phyloP scores from a whole-genome alignment of 164 flowering plant species.

The Cinnamomum micranthum region DNA sequence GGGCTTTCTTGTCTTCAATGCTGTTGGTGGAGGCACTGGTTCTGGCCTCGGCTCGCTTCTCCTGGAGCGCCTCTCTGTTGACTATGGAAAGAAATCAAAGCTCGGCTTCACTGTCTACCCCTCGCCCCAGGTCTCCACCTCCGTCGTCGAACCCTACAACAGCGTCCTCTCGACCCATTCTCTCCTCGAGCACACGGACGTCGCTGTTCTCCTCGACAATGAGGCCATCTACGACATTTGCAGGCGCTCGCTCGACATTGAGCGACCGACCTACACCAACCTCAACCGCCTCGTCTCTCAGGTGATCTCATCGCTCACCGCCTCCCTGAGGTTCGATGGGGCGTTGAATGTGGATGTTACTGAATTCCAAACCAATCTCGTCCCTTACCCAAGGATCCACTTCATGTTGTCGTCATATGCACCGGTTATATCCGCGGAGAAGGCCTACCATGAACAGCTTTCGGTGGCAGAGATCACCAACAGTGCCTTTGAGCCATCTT shows the following conservation, averaged over 20 bases:
- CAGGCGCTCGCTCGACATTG: constrained; percentile 51
- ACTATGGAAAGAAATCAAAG: constrained; percentile 45
- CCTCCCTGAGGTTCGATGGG: constrained; percentile 57
- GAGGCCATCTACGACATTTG: constrained; percentile 53
- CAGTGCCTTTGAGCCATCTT: constrained; percentile 52
- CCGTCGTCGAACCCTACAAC: constrained; percentile 56
- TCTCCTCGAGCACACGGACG: constrained; percentile 53
- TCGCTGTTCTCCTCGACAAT: constrained; percentile 47
- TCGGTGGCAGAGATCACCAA: constrained; percentile 55
- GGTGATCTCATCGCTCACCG: constrained; percentile 54
- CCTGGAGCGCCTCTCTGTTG: constrained; percentile 52
- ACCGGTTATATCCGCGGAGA: constrained; percentile 50
- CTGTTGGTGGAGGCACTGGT: constrained; percentile 58
- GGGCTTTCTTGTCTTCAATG: constrained; percentile 50
- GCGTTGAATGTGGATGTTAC: constrained; percentile 55
- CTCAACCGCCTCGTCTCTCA: constrained; percentile 53
- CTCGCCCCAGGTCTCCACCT: constrained; percentile 49
- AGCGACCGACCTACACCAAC: constrained; percentile 60
- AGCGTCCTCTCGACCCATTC: constrained; percentile 54
- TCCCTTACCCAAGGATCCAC: constrained; percentile 56
- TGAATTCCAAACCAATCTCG: constrained; percentile 58
- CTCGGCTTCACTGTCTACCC: constrained; percentile 54
- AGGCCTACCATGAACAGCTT: constrained; percentile 50
- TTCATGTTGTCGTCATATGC: constrained; percentile 59
- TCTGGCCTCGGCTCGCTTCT: constrained; percentile 54